Evolutionary conservation across 2,329 filamentous ascomycete species (phyloP).

Genomic region (Calonectria henricotiae): DNA sequence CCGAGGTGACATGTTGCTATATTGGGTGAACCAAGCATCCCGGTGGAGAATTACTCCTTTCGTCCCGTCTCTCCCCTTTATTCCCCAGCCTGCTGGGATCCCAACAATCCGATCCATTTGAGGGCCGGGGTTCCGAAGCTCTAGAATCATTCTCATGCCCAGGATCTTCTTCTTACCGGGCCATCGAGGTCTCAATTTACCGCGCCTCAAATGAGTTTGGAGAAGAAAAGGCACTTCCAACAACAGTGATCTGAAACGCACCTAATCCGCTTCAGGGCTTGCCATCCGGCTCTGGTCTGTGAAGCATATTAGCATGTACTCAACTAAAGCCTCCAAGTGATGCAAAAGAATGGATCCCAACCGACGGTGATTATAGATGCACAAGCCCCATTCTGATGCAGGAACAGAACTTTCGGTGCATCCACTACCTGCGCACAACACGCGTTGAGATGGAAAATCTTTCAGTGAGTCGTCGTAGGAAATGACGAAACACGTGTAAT

Average conservation of each 20-base stretch:
- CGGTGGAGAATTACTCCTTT: slow-evolving; percentile 31
- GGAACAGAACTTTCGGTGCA: neutral
- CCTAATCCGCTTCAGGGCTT: neutral
- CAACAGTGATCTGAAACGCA: neutral
- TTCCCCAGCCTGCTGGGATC: slow-evolving; percentile 13
- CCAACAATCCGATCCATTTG: slow-evolving; percentile 29
- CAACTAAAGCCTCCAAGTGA: neutral
- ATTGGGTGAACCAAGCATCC: slow-evolving; percentile 10
- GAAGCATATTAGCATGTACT: neutral
- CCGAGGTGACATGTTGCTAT: slow-evolving; percentile 5
- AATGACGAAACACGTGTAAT: slow-evolving; percentile 5
- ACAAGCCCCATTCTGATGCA: neutral
- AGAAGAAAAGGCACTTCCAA: neutral
- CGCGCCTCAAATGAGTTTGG: slow-evolving; percentile 31
- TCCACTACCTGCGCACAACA: slow-evolving; percentile 1
- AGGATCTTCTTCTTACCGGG: neutral
- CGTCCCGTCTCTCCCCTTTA: slow-evolving; percentile 27
- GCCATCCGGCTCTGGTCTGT: neutral
- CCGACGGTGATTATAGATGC: neutral
- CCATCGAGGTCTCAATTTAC: slow-evolving; percentile 7
- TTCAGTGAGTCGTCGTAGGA: neutral
- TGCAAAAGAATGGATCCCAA: neutral
- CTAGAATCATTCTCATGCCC: slow-evolving; percentile 5
- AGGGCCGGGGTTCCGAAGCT: slow-evolving; percentile 7
- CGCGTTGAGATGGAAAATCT: neutral